Evolutionary conservation across 768 basidiomycete species (phyloP).

Genomic region (Xanthoconium stramineum): DNA sequence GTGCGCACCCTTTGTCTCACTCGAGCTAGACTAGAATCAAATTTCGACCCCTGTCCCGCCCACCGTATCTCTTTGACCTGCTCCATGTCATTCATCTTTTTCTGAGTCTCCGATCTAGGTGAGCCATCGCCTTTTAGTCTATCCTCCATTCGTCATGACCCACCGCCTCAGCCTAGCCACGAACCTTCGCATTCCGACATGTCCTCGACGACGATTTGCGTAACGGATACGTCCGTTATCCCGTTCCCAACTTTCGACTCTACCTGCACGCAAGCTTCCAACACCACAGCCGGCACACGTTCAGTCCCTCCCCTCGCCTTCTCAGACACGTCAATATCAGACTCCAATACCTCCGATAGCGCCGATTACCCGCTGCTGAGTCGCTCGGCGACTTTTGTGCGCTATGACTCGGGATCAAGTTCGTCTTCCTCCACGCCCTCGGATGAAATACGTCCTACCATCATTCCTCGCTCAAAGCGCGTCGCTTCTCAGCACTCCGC

Average conservation of each 20-base stretch:
- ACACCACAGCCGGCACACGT: slow-evolving; percentile 46
- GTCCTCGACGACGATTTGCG: slow-evolving; percentile 24
- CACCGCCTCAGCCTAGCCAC: not conserved
- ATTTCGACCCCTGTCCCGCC: slow-evolving; percentile 10
- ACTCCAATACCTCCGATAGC: slow-evolving; percentile 6
- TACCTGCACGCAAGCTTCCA: slow-evolving; percentile 38
- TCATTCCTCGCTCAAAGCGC: slow-evolving; percentile 38
- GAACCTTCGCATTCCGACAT: slow-evolving; percentile 6
- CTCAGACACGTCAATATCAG: slow-evolving; percentile 17
- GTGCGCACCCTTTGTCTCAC: slow-evolving; percentile 11
- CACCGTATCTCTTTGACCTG: slow-evolving; percentile 1
- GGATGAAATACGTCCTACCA: slow-evolving; percentile 34
- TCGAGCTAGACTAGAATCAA: slow-evolving; percentile 10
- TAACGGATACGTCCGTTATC: slow-evolving; percentile 25
- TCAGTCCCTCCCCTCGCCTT: slow-evolving; percentile 5
- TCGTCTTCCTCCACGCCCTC: slow-evolving; percentile 38
- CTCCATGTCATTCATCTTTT: slow-evolving; percentile 18
- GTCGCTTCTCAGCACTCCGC: slow-evolving; percentile 27
- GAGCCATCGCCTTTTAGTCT: not conserved
- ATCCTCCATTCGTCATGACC: not conserved
- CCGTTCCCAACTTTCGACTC: slow-evolving; percentile 25
- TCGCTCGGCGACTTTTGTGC: slow-evolving; percentile 3
- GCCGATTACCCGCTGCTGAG: slow-evolving; percentile 2
- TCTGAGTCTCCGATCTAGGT: slow-evolving; percentile 15
- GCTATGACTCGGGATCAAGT: slow-evolving; percentile 30